Conservation (phyloP, 202 grass and related monocot species). For the Carex arenaria region DNA sequence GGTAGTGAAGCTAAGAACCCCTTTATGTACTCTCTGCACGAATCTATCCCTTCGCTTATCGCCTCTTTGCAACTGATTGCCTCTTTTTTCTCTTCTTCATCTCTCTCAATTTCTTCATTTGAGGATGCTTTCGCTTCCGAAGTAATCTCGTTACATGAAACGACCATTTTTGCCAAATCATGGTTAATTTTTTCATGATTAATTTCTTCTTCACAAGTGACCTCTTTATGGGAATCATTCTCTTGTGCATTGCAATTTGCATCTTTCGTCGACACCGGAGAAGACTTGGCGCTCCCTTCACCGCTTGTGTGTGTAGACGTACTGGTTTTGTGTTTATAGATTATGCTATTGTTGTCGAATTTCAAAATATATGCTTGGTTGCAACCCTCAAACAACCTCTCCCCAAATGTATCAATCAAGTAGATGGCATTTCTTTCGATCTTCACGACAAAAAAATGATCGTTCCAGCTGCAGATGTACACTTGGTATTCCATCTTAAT, state of each 20-base stretch:
- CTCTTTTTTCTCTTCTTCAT: constrained; percentile 10
- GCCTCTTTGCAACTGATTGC: constrained; percentile 15
- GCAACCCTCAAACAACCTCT: constrained; percentile 89
- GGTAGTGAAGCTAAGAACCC: constrained; percentile 37
- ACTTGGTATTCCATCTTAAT: constrained; percentile 22
- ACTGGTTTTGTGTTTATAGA: neutral
- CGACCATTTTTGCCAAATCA: too few relatives aligned
- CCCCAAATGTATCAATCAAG: constrained; percentile 87
- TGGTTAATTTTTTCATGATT: neutral
- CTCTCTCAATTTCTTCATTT: constrained; percentile 1
- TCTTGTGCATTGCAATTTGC: neutral
- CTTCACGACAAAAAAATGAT: constrained; percentile 92
- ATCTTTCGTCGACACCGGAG: neutral
- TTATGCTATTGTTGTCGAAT: constrained; percentile 45
- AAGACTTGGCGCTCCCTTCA: neutral
- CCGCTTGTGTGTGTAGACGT: neutral
- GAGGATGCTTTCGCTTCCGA: neutral
- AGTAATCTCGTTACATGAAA: neutral
- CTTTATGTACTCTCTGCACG: constrained; percentile 42
- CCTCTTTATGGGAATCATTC: neutral
- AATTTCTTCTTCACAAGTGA: neutral
- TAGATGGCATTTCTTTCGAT: constrained; percentile 67
- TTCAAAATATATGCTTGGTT: constrained; percentile 82
- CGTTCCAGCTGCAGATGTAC: constrained; percentile 92
- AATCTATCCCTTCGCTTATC: constrained; percentile 21